Base-by-base conservation (phyloP, 2,329 filamentous ascomycete genomes). In the Fusarium nelsonii region DNA sequence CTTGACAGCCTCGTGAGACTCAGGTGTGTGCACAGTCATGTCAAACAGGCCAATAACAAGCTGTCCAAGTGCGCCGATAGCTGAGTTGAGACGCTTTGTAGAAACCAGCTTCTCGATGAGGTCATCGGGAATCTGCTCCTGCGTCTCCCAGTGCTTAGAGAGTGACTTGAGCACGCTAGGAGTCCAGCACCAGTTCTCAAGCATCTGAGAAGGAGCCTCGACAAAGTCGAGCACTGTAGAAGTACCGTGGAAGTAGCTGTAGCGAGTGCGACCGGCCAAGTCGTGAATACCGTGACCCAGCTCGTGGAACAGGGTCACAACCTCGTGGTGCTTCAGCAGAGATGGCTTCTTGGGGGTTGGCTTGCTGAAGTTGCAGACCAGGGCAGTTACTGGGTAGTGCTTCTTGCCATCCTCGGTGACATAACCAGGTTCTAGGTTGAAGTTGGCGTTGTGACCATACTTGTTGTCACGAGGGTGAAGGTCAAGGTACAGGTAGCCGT, bases 321-420 rank as follows among this genome's bases (percentile, higher is more conserved):
- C 91, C 78, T 95, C 92, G 56, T 92, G 90, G 75, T 95, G 92
- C 84, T 94, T 94, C 41, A 96, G 85, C 5, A 95, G 84, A 23
- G 89, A 92, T 6, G 92, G 92, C 79, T 93, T 94, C 76, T 87
- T 91, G 11, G 88, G 82, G 2, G 91, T 92, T 3, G 92, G 91
- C 80, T 94, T 94, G 76, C 89, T 92, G 78, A 95, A 95, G 81
- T 95, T 95, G 85, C 92, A 95, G 12, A 95, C 92, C 12, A 95
- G 83, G 2, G 92, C 91, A 0, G 92, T 95, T 2, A 90, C 90
- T 8, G 92, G 92, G 77, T 94, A 94, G 58, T 89, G 85, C 56
- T 91, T 86, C 36, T 87, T 90, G 65, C 91, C 92, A 63, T 93
- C 88, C 53, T 87, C 82, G 59, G 85, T 83, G 58, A 89, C 81